Conservation (phyloP, 768 basidiomycete genomes). For the Ramaria sp. region DNA sequence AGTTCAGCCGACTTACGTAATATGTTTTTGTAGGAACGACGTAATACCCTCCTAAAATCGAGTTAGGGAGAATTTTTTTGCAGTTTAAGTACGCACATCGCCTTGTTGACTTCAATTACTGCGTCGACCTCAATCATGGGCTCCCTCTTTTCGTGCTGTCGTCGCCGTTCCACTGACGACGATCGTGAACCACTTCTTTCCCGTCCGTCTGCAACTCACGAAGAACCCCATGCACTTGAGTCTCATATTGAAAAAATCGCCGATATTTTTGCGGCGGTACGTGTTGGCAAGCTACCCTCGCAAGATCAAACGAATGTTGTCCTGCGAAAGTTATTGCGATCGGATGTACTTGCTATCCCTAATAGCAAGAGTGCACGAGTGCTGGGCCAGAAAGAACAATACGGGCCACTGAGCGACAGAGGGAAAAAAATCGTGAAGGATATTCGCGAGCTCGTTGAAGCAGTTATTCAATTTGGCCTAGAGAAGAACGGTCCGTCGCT, state of each 20-base stretch:
- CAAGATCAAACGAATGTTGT: conserved; percentile 15
- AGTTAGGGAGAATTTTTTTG: too few relatives aligned
- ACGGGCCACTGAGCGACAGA: conserved; percentile 5
- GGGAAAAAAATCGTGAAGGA: conserved; percentile 6
- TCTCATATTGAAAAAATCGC: conserved; percentile 14
- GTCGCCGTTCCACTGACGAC: neutral
- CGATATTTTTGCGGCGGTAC: conserved; percentile 15
- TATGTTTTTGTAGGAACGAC: too few relatives aligned
- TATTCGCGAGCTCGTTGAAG: conserved; percentile 11
- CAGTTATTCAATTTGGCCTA: conserved; percentile 13
- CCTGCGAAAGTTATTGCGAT: conserved; percentile 11
- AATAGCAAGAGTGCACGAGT: neutral
- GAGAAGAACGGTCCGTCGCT: conserved; percentile 19
- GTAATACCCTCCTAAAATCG: too few relatives aligned
- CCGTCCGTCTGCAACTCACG: neutral
- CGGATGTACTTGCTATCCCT: conserved; percentile 12
- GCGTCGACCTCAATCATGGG: conserved; percentile 14
- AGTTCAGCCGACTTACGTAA: too few relatives aligned
- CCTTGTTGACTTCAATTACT: neutral
- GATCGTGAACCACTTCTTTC: conserved; percentile 15
- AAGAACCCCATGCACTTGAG: conserved; percentile 7
- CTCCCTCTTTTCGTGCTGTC: conserved; percentile 16
- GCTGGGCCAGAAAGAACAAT: neutral
- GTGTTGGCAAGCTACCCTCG: conserved; percentile 18
- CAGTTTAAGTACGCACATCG: neutral